Base-by-base conservation (phyloP, 2,329 filamentous ascomycete genomes). In the Penicillium sp. region DNA sequence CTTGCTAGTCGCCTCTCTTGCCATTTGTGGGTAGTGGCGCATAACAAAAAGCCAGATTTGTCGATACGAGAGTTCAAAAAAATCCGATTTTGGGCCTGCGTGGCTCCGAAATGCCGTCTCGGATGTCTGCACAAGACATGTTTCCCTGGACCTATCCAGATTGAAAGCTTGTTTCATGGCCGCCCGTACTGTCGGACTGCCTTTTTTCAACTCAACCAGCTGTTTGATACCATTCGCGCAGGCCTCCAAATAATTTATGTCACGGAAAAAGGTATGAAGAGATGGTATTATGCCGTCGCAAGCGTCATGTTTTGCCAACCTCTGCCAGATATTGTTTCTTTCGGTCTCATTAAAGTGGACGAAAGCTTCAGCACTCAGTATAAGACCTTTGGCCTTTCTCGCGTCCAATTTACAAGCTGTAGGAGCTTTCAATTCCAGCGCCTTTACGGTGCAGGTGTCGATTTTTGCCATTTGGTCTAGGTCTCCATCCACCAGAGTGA, bases 341-440 rank as follows among this genome's bases (percentile, higher is more conserved):
- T 73, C 65, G 23, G 54, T 51, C 9, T 56, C 33, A 53, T 43
- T 67, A 51, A 76, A 75, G 41, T 62, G 52, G 42, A 60, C 60
- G 37, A 76, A 73, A 14, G 75, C 68, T 51, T 69, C 46, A 27
- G 70, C 67, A 44, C 62, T 67, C 26, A 59, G 56, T 23, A 76
- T 47, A 46, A 64, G 49, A 25, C 62, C 56, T 50, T 69, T 62
- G 49, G 74, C 60, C 31, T 42, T 56, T 44, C 56, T 43, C 22
- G 49, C 35, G 62, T 75, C 69, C 26, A 29, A 54, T 56, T 27
- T 60, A 29, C 57, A 45, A 33, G 15, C 37, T 51, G 26, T 8
- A 53, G 48, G 72, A n/a, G 69, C 68, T 23, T 52, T 68, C 6
- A 70, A 59, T 57, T 77, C 58, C 31, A 76, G 59, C 27, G 7